Conservation (phyloP, 352 stramenopile genomes). For the Phytophthora sp. region DNA sequence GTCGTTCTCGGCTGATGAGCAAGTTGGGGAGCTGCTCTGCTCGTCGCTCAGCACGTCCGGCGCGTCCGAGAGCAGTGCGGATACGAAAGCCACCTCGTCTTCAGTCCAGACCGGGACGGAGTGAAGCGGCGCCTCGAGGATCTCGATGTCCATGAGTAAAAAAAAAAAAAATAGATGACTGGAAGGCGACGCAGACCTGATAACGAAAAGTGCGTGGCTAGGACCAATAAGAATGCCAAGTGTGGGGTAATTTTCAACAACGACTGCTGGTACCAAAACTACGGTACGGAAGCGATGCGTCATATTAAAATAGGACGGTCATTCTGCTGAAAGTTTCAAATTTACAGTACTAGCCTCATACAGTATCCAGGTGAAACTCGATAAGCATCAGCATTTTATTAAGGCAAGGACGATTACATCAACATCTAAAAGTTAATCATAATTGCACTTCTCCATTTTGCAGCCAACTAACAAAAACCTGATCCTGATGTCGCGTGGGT, state of each 20-base stretch:
- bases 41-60: constrained; percentile 27
- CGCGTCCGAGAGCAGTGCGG: constrained; percentile 29
- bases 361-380: too few relatives aligned
- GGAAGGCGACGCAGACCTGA: constrained; percentile 1
- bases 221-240: neutral
- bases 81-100: constrained; percentile 34
- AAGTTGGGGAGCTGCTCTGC: constrained; percentile 11
- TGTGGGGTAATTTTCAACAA: too few relatives aligned
- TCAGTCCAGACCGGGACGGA: constrained; percentile 26
- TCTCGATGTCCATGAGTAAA: constrained; percentile 22
- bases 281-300: constrained; percentile 15
- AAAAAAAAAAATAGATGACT: too few relatives aligned
- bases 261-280: neutral
- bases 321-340: too few relatives aligned
- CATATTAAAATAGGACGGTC: constrained; percentile 19
- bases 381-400: too few relatives aligned
- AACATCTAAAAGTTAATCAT: too few relatives aligned
- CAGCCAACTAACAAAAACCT: too few relatives aligned
- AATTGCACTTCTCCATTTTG: constrained; percentile 21
- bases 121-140: constrained; percentile 24
- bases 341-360: too few relatives aligned
- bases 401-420: too few relatives aligned
- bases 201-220: constrained; percentile 8
- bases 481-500: constrained; percentile 28
- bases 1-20: constrained; percentile 10